A percentile compares a stretch with the other conserved stretches of the same genome.
Conservation (phyloP, 768 basidiomycete species). For the Holtermanniella nyarrowii region DNA sequence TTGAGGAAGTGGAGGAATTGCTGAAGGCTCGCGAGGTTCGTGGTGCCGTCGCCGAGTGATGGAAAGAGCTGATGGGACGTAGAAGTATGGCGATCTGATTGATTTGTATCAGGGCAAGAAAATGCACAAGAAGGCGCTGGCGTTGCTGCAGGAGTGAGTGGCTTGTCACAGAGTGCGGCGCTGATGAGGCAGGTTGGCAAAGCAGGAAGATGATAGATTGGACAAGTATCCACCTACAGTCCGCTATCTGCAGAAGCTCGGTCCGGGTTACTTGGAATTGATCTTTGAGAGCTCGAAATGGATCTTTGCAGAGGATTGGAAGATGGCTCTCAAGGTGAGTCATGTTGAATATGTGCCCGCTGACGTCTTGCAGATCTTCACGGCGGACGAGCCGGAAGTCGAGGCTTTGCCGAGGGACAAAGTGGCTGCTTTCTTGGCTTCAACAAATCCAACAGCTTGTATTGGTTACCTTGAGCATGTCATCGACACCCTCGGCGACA, state of each 20-base stretch:
- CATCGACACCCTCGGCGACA: conserved; percentile 63
- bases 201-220: conserved; percentile 61
- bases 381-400: conserved; percentile 69
- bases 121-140: conserved; percentile 83
- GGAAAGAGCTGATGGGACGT: background rate
- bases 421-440: conserved; percentile 69
- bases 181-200: conserved; percentile 54
- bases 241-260: conserved; percentile 79
- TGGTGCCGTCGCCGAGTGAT: background rate
- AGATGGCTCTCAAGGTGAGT: conserved; percentile 66
- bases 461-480: conserved; percentile 75
- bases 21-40: conserved; percentile 65
- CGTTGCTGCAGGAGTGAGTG: conserved; percentile 70
- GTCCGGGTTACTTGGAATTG: conserved; percentile 66
- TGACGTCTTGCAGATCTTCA: conserved; percentile 61
- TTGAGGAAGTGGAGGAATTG: conserved; percentile 82
- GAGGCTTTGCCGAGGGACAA: conserved; percentile 64
- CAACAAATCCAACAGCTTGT: conserved; percentile 50
- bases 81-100: conserved; percentile 88
- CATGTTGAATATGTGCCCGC: background rate
- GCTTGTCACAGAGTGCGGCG: background rate
- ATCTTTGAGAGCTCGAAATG: conserved; percentile 74
- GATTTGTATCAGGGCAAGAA: conserved; percentile 88
- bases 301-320: conserved; percentile 65
- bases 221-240: conserved; percentile 79